Base-by-base conservation (phyloP, 129 eudicot species). In the Saposhnikovia divaricata region DNA sequence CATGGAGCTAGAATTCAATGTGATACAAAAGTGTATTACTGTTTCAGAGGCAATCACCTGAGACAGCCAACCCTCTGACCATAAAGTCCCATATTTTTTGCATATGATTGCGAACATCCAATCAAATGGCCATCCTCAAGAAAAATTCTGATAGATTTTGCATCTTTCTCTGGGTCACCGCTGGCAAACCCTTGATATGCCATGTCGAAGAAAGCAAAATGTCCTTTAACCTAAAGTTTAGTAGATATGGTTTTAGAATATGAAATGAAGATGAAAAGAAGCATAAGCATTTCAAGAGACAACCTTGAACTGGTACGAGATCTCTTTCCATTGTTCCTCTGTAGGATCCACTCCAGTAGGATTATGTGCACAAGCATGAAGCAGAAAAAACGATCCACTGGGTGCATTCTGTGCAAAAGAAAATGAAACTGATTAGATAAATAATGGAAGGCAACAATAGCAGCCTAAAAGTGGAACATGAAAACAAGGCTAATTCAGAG, bases 151-250 rank as follows among this genome's bases (percentile, higher is more conserved):
- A 95, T 92, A 50, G 99, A 90, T 77, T 84, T 90, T 53, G 96
- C 99, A 89, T 95, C 99, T 79, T 86, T 89, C 81, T 95, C 97
- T 77, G 97, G 94, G 84, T 89, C 93, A 80, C 99, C 99, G 83
- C 94, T 95, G 31, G 99, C 99, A 90, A 95, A 95, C 50, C 99
- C 97, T 89, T 95, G 99, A 86, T 94, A 94, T 43, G 98, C 98
- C 99, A 95, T 92, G 86, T 95, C 99, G 82, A 92, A 95, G 84
- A 92, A 95, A 72, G 97, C 93, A 88, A 92, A 92, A 87, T 92
- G 97, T n/a, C 94, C 94, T 83, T 92, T 95, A 45, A 89, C 90
- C 97, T 95, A 88, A 80, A 81, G 61, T n/a, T 82, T 3, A n/a
- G 25, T 6, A 75, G 19, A 78, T 42, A 59, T 46, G 79, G 81